Percentiles rank a stretch among this genome's conserved stretches.
Evolutionary conservation across 2,329 filamentous ascomycete genomes (phyloP).

Genomic region (Penicillium palitans): DNA sequence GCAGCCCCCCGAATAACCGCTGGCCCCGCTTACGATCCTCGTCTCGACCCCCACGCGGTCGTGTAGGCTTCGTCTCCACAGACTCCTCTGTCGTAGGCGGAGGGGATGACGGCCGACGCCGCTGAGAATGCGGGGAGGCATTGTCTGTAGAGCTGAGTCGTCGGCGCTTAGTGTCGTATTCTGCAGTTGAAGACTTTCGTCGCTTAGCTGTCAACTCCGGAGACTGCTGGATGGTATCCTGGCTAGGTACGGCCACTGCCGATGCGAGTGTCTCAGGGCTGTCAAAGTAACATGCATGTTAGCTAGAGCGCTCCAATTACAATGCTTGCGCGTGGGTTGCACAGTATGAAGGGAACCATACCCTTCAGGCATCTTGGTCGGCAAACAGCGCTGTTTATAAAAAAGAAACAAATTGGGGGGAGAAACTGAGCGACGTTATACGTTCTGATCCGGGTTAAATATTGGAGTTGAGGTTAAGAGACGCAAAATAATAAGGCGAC

Average conservation of each 20-base stretch:
- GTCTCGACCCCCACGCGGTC: constrained; percentile 47
- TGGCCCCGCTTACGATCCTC: constrained; percentile 84
- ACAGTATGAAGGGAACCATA: constrained; percentile 13
- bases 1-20: constrained; percentile 78
- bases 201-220: constrained; percentile 49
- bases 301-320: constrained; percentile 13
- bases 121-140: constrained; percentile 24
- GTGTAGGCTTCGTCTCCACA: constrained; percentile 19
- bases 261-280: constrained; percentile 49
- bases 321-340: neutral
- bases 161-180: constrained; percentile 55
- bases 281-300: neutral
- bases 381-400: neutral
- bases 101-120: constrained; percentile 28
- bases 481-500: neutral
- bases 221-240: constrained; percentile 29
- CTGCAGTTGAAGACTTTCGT: constrained; percentile 55
- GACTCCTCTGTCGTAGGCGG: constrained; percentile 16
- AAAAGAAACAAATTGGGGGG: neutral
- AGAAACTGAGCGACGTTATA: neutral
- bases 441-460: neutral
- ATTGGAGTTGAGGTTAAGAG: neutral
- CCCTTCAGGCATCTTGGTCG: constrained; percentile 23
- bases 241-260: constrained; percentile 55
- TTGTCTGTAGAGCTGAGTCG: constrained; percentile 46